A percentile compares a stretch with the other conserved stretches of the same genome.
These are phyloP conservation scores for Sporothrix brunneoviolacea DNA, from an alignment of 2,329 filamentous ascomycete genomes.

Conservation along the genomic window DNA sequence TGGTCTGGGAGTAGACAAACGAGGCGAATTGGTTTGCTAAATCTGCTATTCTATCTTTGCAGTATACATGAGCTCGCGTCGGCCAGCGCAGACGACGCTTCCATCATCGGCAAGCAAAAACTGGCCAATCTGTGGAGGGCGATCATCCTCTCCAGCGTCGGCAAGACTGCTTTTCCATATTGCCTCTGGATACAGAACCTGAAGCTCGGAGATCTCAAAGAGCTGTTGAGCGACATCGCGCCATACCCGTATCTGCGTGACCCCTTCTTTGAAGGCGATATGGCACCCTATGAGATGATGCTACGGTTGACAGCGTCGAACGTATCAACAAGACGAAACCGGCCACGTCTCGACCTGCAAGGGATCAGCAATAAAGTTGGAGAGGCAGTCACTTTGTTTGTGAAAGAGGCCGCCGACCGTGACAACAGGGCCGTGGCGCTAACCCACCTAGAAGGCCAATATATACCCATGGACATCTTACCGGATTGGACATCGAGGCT, in stretches of 20 bases:
- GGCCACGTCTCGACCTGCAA: slow-evolving; percentile 27
- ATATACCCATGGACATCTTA: slow-evolving; percentile 44
- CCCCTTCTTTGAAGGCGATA: slow-evolving; percentile 35
- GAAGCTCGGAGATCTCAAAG: slow-evolving; percentile 54
- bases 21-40: neutral
- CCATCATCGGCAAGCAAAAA: slow-evolving; percentile 34
- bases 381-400: slow-evolving; percentile 48
- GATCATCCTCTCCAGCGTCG: slow-evolving; percentile 58
- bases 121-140: slow-evolving; percentile 63
- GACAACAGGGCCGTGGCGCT: slow-evolving; percentile 44
- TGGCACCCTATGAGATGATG: slow-evolving; percentile 30
- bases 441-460: slow-evolving; percentile 49
- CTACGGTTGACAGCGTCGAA: slow-evolving; percentile 12
- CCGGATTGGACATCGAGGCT: slow-evolving; percentile 53
- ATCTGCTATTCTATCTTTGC: slow-evolving; percentile 9
- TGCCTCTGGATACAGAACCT: slow-evolving; percentile 60
- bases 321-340: slow-evolving; percentile 18
- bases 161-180: slow-evolving; percentile 59
- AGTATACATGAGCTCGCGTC: slow-evolving; percentile 43
- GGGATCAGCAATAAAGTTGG: slow-evolving; percentile 43
- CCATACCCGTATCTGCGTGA: slow-evolving; percentile 24
- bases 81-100: slow-evolving; percentile 37
- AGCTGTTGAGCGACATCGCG: slow-evolving; percentile 49
- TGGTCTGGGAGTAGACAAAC: too few species aligned
- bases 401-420: slow-evolving; percentile 31